These are phyloP conservation scores for Xylaria telfairii DNA, from an alignment of 495 filamentous ascomycete species.

Conservation along the genomic window DNA sequence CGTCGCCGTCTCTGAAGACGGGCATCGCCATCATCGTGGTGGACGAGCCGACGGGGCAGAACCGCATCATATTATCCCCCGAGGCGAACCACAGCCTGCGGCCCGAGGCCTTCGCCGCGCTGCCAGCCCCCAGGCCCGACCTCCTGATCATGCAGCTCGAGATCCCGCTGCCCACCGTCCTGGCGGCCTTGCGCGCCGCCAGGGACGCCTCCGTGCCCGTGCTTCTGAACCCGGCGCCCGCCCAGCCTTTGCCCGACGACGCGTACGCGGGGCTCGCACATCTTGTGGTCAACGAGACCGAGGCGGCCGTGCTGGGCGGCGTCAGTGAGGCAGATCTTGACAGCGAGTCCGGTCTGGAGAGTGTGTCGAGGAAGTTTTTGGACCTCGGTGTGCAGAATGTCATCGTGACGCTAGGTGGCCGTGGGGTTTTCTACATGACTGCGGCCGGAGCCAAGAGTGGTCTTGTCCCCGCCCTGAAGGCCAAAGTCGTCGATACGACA, in stretches of 20 bases:
- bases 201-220: slow-evolving; percentile 59
- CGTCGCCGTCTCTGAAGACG: slow-evolving; percentile 62
- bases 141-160: slow-evolving; percentile 89
- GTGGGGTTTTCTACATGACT: slow-evolving; percentile 69
- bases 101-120: slow-evolving; percentile 29
- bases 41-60: slow-evolving; percentile 76
- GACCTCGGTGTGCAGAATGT: slow-evolving; percentile 73
- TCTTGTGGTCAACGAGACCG: slow-evolving; percentile 89
- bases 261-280: slow-evolving; percentile 74
- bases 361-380: slow-evolving; percentile 65
- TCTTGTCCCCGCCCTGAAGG: slow-evolving; percentile 61
- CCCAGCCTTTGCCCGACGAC: slow-evolving; percentile 68
- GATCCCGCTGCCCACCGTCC: slow-evolving; percentile 73
- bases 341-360: slow-evolving; percentile 47
- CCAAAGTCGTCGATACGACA: slow-evolving; percentile 87
- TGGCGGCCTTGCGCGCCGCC: slow-evolving; percentile 66
- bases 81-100: slow-evolving; percentile 73
- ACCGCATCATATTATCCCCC: slow-evolving; percentile 81
- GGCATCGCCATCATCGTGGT: slow-evolving; percentile 89
- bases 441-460: slow-evolving; percentile 44
- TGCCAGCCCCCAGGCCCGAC: slow-evolving; percentile 53
- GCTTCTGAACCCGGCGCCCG: slow-evolving; percentile 86
- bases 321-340: slow-evolving; percentile 56
- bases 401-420: slow-evolving; percentile 80
- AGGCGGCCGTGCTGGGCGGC: slow-evolving; percentile 74